Evolutionary conservation across 441 rosid species (phyloP).

Genomic region (Corymbia citriodora): DNA sequence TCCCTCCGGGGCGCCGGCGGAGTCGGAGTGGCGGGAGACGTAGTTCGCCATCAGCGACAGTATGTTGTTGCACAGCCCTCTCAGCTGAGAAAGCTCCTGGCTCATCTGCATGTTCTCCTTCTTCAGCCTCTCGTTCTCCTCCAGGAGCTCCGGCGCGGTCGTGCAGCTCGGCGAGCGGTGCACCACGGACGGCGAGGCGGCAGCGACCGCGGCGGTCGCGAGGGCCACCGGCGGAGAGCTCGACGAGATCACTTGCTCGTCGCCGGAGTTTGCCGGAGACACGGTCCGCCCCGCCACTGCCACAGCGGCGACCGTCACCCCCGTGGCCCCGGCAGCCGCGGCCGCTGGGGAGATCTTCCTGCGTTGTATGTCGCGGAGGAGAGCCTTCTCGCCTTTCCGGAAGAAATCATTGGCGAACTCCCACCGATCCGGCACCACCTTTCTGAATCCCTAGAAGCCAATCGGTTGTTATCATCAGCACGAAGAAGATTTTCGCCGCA

Average conservation of each 20-base stretch:
- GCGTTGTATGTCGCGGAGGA: slow-evolving; percentile 79
- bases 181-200: slow-evolving; percentile 1
- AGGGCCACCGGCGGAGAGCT: slow-evolving; percentile 53
- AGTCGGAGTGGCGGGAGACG: slow-evolving; percentile 41
- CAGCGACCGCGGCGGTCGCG: neutral
- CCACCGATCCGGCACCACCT: slow-evolving; percentile 94
- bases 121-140: slow-evolving; percentile 78
- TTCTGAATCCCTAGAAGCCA: slow-evolving; percentile 56
- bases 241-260: slow-evolving; percentile 66
- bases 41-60: slow-evolving; percentile 53
- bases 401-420: slow-evolving; percentile 84
- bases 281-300: slow-evolving; percentile 16
- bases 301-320: slow-evolving; percentile 15
- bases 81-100: slow-evolving; percentile 57
- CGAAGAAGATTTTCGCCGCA: neutral
- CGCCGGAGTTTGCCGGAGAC: slow-evolving; percentile 82
- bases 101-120: slow-evolving; percentile 60
- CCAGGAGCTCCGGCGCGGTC: slow-evolving; percentile 61
- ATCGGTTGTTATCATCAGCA: neutral
- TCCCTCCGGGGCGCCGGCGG: slow-evolving; percentile 8
- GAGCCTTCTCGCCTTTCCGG: slow-evolving; percentile 60
- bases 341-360: slow-evolving; percentile 49
- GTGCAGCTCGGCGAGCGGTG: slow-evolving; percentile 55
- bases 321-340: slow-evolving; percentile 20
- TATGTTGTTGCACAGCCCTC: slow-evolving; percentile 59